A percentile compares a stretch with the other conserved stretches of the same genome.
Evolutionary conservation across 2,329 filamentous ascomycete species (phyloP).

Genomic region (Fusarium pseudonygamai): DNA sequence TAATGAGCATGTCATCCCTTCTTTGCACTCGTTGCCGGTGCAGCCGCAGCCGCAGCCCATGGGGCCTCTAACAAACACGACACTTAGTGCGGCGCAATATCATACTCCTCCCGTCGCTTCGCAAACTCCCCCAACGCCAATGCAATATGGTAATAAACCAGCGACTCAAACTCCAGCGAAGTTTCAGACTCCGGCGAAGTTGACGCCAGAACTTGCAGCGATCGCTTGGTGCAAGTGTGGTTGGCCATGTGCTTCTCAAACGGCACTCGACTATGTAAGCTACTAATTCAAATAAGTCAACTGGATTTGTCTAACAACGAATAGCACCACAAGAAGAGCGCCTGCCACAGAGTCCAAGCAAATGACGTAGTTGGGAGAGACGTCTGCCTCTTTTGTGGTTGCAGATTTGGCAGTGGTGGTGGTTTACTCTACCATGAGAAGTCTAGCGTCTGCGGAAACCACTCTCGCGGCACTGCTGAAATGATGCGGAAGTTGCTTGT

Average conservation of each 20-base stretch:
- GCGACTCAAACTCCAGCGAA: background rate
- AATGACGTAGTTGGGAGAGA: constrained; percentile 42
- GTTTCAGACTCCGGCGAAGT: background rate
- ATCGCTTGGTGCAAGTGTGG: constrained; percentile 46
- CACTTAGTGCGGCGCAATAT: background rate
- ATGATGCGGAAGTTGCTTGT: constrained; percentile 23
- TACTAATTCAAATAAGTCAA: background rate
- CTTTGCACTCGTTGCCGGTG: constrained; percentile 29
- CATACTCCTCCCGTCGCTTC: constrained; percentile 6
- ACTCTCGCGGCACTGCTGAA: constrained; percentile 34
- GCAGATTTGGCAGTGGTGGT: constrained; percentile 52
- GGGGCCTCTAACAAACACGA: background rate
- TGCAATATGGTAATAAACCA: background rate
- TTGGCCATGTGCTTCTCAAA: constrained; percentile 48
- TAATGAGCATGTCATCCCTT: constrained; percentile 52
- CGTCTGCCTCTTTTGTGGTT: constrained; percentile 57
- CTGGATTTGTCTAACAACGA: constrained; percentile 21
- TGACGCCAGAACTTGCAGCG: background rate
- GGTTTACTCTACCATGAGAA: constrained; percentile 57
- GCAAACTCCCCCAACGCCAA: background rate
- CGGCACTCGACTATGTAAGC: constrained; percentile 48
- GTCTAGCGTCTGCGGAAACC: constrained; percentile 58
- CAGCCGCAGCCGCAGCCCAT: constrained; percentile 5
- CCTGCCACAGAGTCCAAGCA: constrained; percentile 35
- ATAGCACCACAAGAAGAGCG: constrained; percentile 44